Evolutionary conservation across 2,329 filamentous ascomycete genomes (phyloP).

Genomic region (Penicillium corylophilum): DNA sequence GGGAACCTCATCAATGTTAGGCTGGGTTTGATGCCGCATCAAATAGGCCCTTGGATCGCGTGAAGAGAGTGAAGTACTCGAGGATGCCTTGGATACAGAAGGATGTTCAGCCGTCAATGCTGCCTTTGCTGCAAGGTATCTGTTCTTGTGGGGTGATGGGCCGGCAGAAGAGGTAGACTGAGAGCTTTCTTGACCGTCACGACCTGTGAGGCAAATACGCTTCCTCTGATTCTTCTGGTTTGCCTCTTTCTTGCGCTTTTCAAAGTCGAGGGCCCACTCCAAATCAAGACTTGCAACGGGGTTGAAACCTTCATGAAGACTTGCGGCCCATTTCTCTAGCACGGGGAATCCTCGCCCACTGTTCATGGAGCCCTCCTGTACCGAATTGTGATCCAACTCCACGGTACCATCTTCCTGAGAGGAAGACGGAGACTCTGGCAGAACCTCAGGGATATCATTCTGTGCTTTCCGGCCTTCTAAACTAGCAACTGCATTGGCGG

Average conservation of each 20-base stretch:
- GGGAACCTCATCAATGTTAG: not conserved
- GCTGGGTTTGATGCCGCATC: constrained; percentile 1
- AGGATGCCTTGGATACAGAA: constrained; percentile 5
- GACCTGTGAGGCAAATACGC: not conserved
- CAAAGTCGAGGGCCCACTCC: constrained; percentile 23
- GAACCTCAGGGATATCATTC: not conserved
- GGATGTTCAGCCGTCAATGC: constrained; percentile 7
- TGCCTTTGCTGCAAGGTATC: constrained; percentile 21
- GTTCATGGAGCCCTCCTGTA: constrained; percentile 11
- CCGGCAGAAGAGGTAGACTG: not conserved
- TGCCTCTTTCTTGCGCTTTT: constrained; percentile 23
- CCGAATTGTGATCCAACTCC: not conserved
- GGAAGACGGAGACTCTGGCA: not conserved
- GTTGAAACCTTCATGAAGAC: constrained; percentile 10
- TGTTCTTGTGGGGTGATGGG: constrained; percentile 13
- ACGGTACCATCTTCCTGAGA: not conserved
- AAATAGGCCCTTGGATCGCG: constrained; percentile 21
- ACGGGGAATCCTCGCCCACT: constrained; percentile 23
- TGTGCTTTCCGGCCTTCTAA: not conserved
- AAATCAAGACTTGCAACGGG: constrained; percentile 7
- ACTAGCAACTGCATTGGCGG: not conserved
- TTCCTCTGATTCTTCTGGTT: constrained; percentile 9
- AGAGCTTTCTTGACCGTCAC: not conserved
- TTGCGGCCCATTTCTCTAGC: constrained; percentile 24
- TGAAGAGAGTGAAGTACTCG: not conserved